Conservation (phyloP, 75 land plant genomes). For the Cupressus sempervirens region DNA sequence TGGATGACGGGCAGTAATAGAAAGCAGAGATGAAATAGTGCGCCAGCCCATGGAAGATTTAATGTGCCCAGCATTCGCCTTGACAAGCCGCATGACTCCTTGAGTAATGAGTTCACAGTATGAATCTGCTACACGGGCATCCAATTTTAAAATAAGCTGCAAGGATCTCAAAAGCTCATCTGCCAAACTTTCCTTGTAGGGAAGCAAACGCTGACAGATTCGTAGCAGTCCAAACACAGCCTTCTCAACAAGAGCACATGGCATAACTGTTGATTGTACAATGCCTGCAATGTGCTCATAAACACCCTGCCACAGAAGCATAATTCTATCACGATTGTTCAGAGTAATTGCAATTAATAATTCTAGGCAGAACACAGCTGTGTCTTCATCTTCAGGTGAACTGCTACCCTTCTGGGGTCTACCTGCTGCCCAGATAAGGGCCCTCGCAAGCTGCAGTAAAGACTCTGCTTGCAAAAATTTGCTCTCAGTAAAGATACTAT, state of each 20-base stretch:
- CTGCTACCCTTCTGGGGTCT: conserved; percentile 78
- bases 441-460: conserved; percentile 80
- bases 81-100: conserved; percentile 87
- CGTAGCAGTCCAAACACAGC: conserved; percentile 94
- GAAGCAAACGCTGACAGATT: conserved; percentile 93
- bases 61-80: conserved; percentile 88
- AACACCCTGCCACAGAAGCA: conserved; percentile 90
- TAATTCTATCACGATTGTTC: conserved; percentile 88
- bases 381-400: conserved; percentile 93
- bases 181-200: conserved; percentile 90
- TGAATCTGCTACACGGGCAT: conserved; percentile 94
- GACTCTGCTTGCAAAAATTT: conserved; percentile 92
- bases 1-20: conserved; percentile 89
- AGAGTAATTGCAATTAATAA: conserved; percentile 87
- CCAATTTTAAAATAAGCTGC: conserved; percentile 91
- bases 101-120: conserved; percentile 95
- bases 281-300: conserved; percentile 91
- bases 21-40: conserved; percentile 72
- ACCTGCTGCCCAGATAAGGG: conserved; percentile 92
- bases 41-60: conserved; percentile 89
- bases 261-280: conserved; percentile 80
- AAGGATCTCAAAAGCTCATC: conserved; percentile 95
- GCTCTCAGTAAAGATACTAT: conserved; percentile 91
- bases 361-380: conserved; percentile 94
- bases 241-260: conserved; percentile 82